Evolutionary conservation across 306 rosid genomes (phyloP).

Genomic region (Lathyrus oleraceus): DNA sequence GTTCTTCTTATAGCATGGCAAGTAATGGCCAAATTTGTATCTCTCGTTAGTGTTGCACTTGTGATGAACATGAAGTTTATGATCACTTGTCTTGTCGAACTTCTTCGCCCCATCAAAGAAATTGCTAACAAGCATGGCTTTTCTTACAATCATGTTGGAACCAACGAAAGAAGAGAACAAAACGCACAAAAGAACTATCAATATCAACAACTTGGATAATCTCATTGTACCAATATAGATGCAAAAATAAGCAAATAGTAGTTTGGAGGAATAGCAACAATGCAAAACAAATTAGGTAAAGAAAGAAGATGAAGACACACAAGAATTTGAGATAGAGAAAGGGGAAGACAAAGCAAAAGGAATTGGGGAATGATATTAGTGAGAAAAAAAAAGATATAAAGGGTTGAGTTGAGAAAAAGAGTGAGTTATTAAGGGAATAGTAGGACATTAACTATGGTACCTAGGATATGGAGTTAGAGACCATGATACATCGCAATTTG

Average conservation of each 20-base stretch:
- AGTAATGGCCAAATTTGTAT: conserved; percentile 21
- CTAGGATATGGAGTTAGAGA: conserved; percentile 56
- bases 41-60: conserved; percentile 41
- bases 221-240: conserved; percentile 33
- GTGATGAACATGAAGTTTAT: neutral
- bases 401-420: conserved; percentile 25
- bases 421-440: conserved; percentile 32
- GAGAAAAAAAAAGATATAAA: neutral
- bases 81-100: conserved; percentile 13
- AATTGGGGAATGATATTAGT: conserved; percentile 45
- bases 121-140: conserved; percentile 11
- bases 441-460: conserved; percentile 53
- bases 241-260: neutral
- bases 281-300: neutral
- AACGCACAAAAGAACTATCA: conserved; percentile 43
- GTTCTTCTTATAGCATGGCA: conserved; percentile 39
- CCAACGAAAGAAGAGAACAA: conserved; percentile 38
- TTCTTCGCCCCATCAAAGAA: conserved; percentile 24
- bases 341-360: conserved; percentile 49
- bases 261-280: neutral
- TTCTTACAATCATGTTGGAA: conserved; percentile 41
- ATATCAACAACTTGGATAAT: conserved; percentile 36
- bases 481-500: conserved; percentile 50
- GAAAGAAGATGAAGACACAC: neutral
- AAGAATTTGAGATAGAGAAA: conserved; percentile 29